Conservation (phyloP, 257 asterid genomes). For the Solanum paucissectum region DNA sequence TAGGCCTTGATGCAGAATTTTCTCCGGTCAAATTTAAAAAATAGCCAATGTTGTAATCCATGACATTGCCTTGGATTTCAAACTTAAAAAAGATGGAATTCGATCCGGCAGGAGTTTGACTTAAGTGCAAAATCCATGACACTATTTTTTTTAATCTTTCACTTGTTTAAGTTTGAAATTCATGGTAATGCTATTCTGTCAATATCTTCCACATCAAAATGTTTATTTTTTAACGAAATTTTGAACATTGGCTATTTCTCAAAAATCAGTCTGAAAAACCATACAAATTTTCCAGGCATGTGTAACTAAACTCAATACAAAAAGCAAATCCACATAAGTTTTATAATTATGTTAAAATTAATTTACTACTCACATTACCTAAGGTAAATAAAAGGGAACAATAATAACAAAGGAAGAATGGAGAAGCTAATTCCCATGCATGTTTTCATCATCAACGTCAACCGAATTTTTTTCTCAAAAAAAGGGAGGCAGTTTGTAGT, state of each 20-base stretch:
- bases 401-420: not conserved
- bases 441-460: not conserved
- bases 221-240: not conserved
- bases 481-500: not conserved
- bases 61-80: too few species aligned
- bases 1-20: not conserved
- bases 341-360: not conserved
- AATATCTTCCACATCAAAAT: not conserved
- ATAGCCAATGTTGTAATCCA: not conserved
- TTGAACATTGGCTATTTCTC: not conserved
- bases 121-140: not conserved
- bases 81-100: not conserved
- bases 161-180: not conserved
- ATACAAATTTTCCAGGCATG: not conserved
- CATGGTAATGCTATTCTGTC: not conserved
- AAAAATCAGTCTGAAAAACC: not conserved
- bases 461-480: not conserved
- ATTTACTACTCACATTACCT: not conserved
- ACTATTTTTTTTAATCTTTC: not conserved
- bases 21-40: not conserved
- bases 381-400: not conserved
- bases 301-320: too few species aligned
- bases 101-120: not conserved
- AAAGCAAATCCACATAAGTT: not conserved
- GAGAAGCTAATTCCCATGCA: not conserved